Evolutionary conservation across 192 early-diverging fungal genomes (phyloP), one percentile per base, ranked within the genome.

Genomic region (Backusella sp.): DNA sequence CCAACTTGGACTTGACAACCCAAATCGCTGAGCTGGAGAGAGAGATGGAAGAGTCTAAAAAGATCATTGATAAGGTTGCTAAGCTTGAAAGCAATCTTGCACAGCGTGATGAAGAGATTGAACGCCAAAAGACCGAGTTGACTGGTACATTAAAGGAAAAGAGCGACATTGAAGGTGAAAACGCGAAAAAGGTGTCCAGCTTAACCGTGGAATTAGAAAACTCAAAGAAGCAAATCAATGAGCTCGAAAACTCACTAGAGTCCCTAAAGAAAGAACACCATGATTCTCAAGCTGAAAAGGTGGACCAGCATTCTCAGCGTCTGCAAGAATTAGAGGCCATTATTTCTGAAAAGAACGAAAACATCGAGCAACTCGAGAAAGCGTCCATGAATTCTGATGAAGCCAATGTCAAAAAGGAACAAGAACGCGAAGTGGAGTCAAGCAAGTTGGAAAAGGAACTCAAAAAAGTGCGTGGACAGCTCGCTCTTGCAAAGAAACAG

Each of bases 391-490:
- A 5, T 35, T 19, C 15, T 37, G 53, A 34, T n/a, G 23, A 59
- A 37, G 21, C 23, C 39, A 59, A 1, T 65, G 19, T 15, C 6
- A 26, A 36, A 68, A 36, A 30, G 14, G 5, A 46, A 5, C 36
- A 49, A 1, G 71, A 67, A 30, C 65, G 36, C 15, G 44, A 78
- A 26, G 2, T 37, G 26, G 35, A 19, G 14, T 12, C 32, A 67
- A 44, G 42, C 14, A 26, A 30, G 21, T 19, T 53, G 35, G 35
- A 59, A 35, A 66, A 56, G 14, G 56, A 62, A 17, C 32, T 39
- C 34, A 65, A 65, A 34, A 65, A 65, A 62, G 23, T 65, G 6
- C 52, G 72, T 36, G 52, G 72, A 21, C 72, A 62, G 37, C 26
- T 73, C 19, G 36, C 15, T 42, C 36, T 59, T 3, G 53, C 52